These are phyloP conservation scores for Backusella tuberculispora DNA, from an alignment of 192 early-diverging fungal genomes.

Conservation along the genomic window DNA sequence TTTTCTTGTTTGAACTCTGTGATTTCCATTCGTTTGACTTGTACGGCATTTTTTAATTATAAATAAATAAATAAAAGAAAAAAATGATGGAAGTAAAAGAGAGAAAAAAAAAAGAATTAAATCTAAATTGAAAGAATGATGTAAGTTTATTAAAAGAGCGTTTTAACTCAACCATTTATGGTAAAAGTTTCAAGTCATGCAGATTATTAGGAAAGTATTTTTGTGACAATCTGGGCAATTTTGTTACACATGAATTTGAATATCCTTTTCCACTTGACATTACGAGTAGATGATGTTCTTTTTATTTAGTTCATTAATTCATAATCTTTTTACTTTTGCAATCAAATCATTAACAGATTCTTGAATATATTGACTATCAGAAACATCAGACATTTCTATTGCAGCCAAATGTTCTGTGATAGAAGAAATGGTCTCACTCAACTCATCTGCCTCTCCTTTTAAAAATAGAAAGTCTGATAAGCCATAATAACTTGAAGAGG, in stretches of 20 bases:
- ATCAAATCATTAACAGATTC: slow-evolving; percentile 25
- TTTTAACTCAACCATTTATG: not conserved
- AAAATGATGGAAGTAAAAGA: not conserved
- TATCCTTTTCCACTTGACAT: not conserved
- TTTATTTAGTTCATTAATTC: slow-evolving; percentile 17
- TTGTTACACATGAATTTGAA: no score
- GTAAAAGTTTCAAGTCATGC: slow-evolving; percentile 4
- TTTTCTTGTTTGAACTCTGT: not conserved
- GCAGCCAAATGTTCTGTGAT: slow-evolving; percentile 19
- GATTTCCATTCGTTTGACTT: slow-evolving; percentile 12
- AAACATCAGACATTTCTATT: slow-evolving; percentile 15
- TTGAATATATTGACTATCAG: not conserved
- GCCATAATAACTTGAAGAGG: slow-evolving; percentile 10
- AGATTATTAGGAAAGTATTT: not conserved
- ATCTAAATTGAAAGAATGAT: not conserved
- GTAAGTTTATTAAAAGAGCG: slow-evolving; percentile 1
- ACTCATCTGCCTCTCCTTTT: slow-evolving; percentile 16
- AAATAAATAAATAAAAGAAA: not conserved
- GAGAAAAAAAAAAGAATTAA: not conserved
- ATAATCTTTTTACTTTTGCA: slow-evolving; percentile 24
- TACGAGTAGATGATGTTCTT: not conserved
- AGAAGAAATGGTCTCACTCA: slow-evolving; percentile 20
- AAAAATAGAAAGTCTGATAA: slow-evolving; percentile 28
- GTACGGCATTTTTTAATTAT: not conserved
- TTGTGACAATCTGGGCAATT: no score